Base-by-base conservation (phyloP, 805 yeast genomes). In the Metschnikowia arizonensis region DNA sequence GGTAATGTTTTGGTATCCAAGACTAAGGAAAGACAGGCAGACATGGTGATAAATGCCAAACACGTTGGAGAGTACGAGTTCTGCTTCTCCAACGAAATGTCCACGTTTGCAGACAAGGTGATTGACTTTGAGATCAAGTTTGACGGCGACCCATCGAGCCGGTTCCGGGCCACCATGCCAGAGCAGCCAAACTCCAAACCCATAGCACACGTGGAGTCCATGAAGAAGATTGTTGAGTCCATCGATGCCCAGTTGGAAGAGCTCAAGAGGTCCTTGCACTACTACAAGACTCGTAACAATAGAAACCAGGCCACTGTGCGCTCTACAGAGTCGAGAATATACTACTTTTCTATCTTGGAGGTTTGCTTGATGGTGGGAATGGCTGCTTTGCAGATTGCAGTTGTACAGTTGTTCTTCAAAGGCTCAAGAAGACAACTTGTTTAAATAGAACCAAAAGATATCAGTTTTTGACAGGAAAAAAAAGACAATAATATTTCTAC, bases 251-350 rank as follows among this genome's bases (percentile, higher is more conserved):
- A 83, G 56, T 71, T 85, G 59, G 77, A 75, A 53, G 70, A 72
- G 10, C 68, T 85, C 50, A 69, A 76, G 55, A 75, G 75, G 53
- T 71, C 82, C 31, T 69, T 91, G 61, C 86, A 83, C 56, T 85
- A 90, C 66, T 89, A 90, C 74, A 85, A 82, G 67, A 82, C 95
- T 10, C 83, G 99, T 72, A 91, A 87, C 66, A 81, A 81, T 69
- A 79, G 98, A 69, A 91, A 91, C 69, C 93, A 88, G 78, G 79
- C 84, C 41, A 88, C 96, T 34, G 96, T 88, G 51, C 74, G 75
- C 64, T 79, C 88, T 41, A 88, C 96, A 26, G 87, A 83, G 59
- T 70, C 82, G 15, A 81, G 95, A 61, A 77, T 88, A 48, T 83
- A 85, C 61, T 87, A 83, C 78, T 78, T 86, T 59, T 81, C 90